Percentiles rank a stretch among this genome's conserved stretches.
Evolutionary conservation across 305 asterid genomes (phyloP).

Genomic region (Rubia occidens): DNA sequence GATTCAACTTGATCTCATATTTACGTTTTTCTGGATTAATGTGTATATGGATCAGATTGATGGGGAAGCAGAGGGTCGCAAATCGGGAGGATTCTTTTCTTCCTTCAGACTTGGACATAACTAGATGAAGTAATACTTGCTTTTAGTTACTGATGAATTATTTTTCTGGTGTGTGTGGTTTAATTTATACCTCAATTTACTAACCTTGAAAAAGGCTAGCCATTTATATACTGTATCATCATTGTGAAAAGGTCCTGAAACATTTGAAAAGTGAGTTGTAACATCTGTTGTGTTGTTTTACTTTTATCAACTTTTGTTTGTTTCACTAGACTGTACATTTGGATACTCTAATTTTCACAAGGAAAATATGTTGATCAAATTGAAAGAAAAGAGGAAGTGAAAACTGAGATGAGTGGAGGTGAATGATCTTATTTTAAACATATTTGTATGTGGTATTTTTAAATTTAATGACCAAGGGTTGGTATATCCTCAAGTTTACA

Average conservation of each 20-base stretch:
- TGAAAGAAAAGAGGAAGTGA: too few relatives aligned
- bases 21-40: not conserved
- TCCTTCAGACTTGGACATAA: slow-evolving; percentile 54
- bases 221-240: not conserved
- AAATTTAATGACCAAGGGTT: too few relatives aligned
- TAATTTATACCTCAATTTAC: not conserved
- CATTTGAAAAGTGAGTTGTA: not conserved
- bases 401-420: too few relatives aligned
- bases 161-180: not conserved
- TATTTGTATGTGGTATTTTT: too few relatives aligned
- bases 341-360: too few relatives aligned
- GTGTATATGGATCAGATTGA: slow-evolving; percentile 43
- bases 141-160: not conserved
- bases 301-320: not conserved
- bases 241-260: not conserved
- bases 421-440: too few relatives aligned
- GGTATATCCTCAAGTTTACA: too few relatives aligned
- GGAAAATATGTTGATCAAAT: too few relatives aligned
- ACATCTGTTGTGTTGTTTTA: not conserved
- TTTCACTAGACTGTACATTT: too few relatives aligned
- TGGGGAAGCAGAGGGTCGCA: slow-evolving; percentile 48
- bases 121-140: slow-evolving; percentile 12
- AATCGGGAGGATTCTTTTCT: slow-evolving; percentile 71
- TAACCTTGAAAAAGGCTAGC: slow-evolving; percentile 2
- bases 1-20: not conserved